Conservation (phyloP, 768 basidiomycete genomes). For the Russula foetens region DNA sequence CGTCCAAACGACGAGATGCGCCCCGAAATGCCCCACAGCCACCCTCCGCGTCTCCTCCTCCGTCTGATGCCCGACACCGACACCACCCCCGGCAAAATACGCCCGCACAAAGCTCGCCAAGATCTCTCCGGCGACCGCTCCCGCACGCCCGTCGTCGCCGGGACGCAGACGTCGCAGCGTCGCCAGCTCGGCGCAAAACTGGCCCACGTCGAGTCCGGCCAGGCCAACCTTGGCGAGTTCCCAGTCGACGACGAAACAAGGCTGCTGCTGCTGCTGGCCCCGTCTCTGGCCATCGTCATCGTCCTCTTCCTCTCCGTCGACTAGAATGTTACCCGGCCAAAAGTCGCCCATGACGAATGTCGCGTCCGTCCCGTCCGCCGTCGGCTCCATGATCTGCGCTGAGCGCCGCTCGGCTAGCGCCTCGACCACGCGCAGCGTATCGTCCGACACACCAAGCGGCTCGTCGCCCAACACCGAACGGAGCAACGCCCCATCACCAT, state of each 20-base stretch:
- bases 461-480: slow-evolving; percentile 31
- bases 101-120: slow-evolving; percentile 38
- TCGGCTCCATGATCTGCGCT: slow-evolving; percentile 26
- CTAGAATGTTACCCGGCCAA: slow-evolving; percentile 62
- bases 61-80: slow-evolving; percentile 12
- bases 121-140: slow-evolving; percentile 29
- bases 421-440: slow-evolving; percentile 30
- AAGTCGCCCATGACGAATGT: slow-evolving; percentile 55
- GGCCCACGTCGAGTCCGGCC: slow-evolving; percentile 51
- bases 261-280: no score
- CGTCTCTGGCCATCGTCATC: neutral
- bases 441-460: slow-evolving; percentile 32
- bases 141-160: slow-evolving; percentile 23
- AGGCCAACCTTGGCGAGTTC: slow-evolving; percentile 53
- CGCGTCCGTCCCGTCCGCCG: no score
- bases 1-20: slow-evolving; percentile 46
- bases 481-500: neutral
- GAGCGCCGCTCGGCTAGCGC: slow-evolving; percentile 27
- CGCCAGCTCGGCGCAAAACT: slow-evolving; percentile 55
- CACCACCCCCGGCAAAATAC: slow-evolving; percentile 33
- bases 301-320: slow-evolving; percentile 22
- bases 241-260: slow-evolving; percentile 48
- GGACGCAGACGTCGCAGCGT: slow-evolving; percentile 42
- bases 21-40: slow-evolving; percentile 43
- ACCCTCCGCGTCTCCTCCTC: slow-evolving; percentile 30